Evolutionary conservation across 768 basidiomycete genomes (phyloP).

Genomic region (Tremella yokohamensis): DNA sequence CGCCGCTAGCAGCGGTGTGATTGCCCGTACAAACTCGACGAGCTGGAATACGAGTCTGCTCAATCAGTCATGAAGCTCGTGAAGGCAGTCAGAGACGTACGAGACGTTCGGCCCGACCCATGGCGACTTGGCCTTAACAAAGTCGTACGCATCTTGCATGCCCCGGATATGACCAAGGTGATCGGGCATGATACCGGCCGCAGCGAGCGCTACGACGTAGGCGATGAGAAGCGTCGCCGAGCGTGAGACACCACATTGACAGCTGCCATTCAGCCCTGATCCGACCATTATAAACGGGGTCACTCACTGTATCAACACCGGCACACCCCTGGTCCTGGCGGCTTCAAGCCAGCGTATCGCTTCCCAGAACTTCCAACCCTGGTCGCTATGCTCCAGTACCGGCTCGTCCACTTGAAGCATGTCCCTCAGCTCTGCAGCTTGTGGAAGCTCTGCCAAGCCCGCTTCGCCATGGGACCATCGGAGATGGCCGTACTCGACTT

Average conservation of each 20-base stretch:
- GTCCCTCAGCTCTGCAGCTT: constrained; percentile 11
- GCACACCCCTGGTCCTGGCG: constrained; percentile 30
- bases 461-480: constrained; percentile 49
- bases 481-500: constrained; percentile 44
- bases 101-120: constrained; percentile 50
- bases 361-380: constrained; percentile 38
- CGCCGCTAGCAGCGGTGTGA: constrained; percentile 31
- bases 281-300: constrained; percentile 5
- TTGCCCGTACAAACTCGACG: constrained; percentile 45
- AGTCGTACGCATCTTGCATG: constrained; percentile 51
- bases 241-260: constrained; percentile 50
- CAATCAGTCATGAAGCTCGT: background rate
- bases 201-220: constrained; percentile 47
- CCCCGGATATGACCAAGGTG: constrained; percentile 30
- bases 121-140: constrained; percentile 39
- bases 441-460: constrained; percentile 36
- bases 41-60: constrained; percentile 48
- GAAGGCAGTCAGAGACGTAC: constrained; percentile 24
- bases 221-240: constrained; percentile 48
- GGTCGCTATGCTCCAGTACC: constrained; percentile 8
- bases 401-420: constrained; percentile 5
- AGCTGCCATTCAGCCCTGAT: constrained; percentile 27
- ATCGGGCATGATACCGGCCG: constrained; percentile 32
- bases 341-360: constrained; percentile 40
- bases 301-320: constrained; percentile 50